Evolutionary conservation across 345 rosid species (phyloP), one percentile per base, ranked within the genome.

Genomic region (Turnera subulata): DNA sequence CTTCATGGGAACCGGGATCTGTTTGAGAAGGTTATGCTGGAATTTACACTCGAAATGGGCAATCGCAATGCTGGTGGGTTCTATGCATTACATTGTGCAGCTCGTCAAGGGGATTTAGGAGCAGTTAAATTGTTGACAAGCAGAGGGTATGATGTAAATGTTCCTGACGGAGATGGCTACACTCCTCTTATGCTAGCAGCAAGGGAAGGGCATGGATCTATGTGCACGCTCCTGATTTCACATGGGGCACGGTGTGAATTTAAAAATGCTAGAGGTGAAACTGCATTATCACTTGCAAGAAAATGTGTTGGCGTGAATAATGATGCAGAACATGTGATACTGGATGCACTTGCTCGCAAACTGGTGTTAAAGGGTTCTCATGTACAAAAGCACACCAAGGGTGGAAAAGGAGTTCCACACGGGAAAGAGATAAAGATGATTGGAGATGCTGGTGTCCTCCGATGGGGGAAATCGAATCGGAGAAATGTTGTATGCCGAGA

Each of bases 141-240:
- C 20, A 82, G 78, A 57, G 95, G 89, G 17, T 87, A 82, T 53
- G 87, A 79, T 70, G 84, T 82, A 12, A 91, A 87, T 58, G 62
- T 87, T 26, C 80, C 80, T 0, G 92, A 89, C 37, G 87, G 84
- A 23, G 84, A 84, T n/a, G 94, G 89, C n/a, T 82, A 85, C 68
- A 85, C 97, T 53, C 92, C 99, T 1, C 85, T 93, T 19, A 93
- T 93, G 96, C 73, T 93, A 55, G 97, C 97, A 11, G 99, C 97
- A 6, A 84, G 71, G 61, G 90, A 81, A 74, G 97, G 95, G 26
- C 87, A 82, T 49, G 66, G 78, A 16, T 56, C 75, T 25, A 72
- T 80, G 67, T 84, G 99, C 10, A 69, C 78, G 67, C 82, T 87
- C 40, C 59, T 93, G 69, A 80, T 93, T 43, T 65, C 83, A 1